A percentile compares a stretch with the other conserved stretches of the same genome.
Evolutionary conservation across 495 filamentous ascomycete species (phyloP).

Genomic region (Penicillium alfredii): DNA sequence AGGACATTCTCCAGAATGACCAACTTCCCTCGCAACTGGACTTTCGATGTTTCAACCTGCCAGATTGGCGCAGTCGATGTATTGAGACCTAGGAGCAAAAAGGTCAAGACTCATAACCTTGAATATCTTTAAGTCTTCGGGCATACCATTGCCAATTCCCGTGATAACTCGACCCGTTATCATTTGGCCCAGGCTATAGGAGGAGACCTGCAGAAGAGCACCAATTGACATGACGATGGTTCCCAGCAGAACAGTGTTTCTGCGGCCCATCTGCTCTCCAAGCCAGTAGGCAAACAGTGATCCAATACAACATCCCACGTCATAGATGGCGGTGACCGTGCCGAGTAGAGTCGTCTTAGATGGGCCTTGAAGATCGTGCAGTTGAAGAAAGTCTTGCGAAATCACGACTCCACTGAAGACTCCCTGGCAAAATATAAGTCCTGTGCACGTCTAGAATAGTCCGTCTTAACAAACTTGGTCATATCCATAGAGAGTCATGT

Average conservation of each 20-base stretch:
- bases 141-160: conserved; percentile 38
- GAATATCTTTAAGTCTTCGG: conserved; percentile 24
- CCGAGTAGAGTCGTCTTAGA: conserved; percentile 16
- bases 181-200: conserved; percentile 39
- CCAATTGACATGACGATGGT: conserved; percentile 48
- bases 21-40: conserved; percentile 49
- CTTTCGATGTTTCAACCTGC: conserved; percentile 47
- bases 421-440: conserved; percentile 1
- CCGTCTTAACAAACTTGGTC: conserved; percentile 6
- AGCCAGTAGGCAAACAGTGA: conserved; percentile 37
- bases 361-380: conserved; percentile 25
- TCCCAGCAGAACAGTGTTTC: conserved; percentile 41
- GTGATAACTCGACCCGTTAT: conserved; percentile 36
- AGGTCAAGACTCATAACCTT: not conserved
- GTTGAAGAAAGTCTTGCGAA: conserved; percentile 11
- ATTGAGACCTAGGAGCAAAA: conserved; percentile 1
- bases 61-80: conserved; percentile 26
- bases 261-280: conserved; percentile 45
- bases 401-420: conserved; percentile 16
- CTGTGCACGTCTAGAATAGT: not conserved
- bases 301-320: conserved; percentile 45
- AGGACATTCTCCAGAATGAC: conserved; percentile 51
- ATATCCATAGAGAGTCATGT: conserved; percentile 15
- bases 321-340: conserved; percentile 17
- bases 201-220: conserved; percentile 44